phyloP scores from a whole-genome alignment of 148 eudicot genomes.

The Vaccinium macrocarpon region DNA sequence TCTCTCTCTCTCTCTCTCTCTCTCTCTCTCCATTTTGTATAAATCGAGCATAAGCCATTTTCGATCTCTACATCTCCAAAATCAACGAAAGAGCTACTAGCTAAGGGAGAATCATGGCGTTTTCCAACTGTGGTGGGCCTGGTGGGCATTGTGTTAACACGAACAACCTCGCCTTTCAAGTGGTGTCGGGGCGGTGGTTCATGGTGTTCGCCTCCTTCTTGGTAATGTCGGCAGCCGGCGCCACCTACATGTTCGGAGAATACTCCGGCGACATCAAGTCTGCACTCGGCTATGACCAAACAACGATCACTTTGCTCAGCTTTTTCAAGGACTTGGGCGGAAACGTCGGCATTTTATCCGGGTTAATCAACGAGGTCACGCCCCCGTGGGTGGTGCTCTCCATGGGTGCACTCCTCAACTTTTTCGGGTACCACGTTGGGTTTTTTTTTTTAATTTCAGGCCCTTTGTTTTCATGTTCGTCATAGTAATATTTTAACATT shows the following conservation, averaged over 20 bases:
- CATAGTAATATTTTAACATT: too few species aligned
- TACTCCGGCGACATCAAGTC: conserved; percentile 36
- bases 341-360: conserved; percentile 43
- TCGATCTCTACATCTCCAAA: background rate
- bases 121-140: background rate
- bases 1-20: too few species aligned
- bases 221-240: conserved; percentile 42
- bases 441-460: background rate
- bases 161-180: conserved; percentile 20
- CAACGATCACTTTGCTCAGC: conserved; percentile 39
- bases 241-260: conserved; percentile 46
- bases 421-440: conserved; percentile 22
- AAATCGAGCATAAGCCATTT: background rate
- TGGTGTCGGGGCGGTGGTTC: conserved; percentile 44
- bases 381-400: conserved; percentile 49
- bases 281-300: conserved; percentile 42
- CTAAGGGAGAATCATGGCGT: background rate
- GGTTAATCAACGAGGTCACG: conserved; percentile 42
- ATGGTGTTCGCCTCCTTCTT: conserved; percentile 46
- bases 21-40: background rate
- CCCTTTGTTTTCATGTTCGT: background rate
- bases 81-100: background rate
- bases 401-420: conserved; percentile 39
- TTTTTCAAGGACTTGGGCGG: conserved; percentile 48
- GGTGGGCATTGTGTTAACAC: background rate